A percentile compares a stretch with the other conserved stretches of the same genome.
phyloP scores from a whole-genome alignment of 192 early-diverging fungal species.

The Coemansia biformis region DNA sequence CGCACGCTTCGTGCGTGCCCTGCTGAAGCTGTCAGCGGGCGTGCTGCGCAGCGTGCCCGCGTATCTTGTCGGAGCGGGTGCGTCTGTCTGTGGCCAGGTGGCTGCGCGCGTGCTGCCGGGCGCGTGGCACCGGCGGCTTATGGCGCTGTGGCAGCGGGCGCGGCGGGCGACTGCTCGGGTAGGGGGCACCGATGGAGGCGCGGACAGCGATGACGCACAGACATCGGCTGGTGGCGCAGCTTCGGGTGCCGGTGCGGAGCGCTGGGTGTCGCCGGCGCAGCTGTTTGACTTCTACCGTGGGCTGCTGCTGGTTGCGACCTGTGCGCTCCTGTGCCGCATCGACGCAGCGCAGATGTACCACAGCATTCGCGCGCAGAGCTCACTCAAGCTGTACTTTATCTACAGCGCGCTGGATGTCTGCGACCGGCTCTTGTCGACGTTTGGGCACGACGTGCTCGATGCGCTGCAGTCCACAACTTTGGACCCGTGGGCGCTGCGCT shows the following conservation, averaged over 20 bases:
- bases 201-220: conserved; percentile 1
- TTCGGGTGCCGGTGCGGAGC: conserved; percentile 13
- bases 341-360: conserved; percentile 90
- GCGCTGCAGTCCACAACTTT: no score
- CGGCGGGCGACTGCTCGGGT: conserved; percentile 5
- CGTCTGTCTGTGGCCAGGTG: conserved; percentile 6
- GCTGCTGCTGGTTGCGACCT: conserved; percentile 67
- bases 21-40: conserved; percentile 22
- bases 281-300: conserved; percentile 91
- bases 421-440: no score
- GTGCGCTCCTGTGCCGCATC: conserved; percentile 67
- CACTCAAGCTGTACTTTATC: no score
- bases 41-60: conserved; percentile 14
- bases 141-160: conserved; percentile 5
- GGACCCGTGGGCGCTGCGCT: no score
- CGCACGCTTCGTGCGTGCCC: conserved; percentile 70
- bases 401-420: no score
- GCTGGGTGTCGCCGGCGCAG: conserved; percentile 69
- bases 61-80: conserved; percentile 6
- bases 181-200: conserved; percentile 8
- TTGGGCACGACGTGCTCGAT: no score
- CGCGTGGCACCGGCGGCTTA: conserved; percentile 15
- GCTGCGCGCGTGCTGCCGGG: conserved; percentile 11
- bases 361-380: no score
- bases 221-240: background rate